These are phyloP conservation scores for Nigrospora osmanthi DNA, from an alignment of 2,329 filamentous ascomycete species.

Conservation along the genomic window DNA sequence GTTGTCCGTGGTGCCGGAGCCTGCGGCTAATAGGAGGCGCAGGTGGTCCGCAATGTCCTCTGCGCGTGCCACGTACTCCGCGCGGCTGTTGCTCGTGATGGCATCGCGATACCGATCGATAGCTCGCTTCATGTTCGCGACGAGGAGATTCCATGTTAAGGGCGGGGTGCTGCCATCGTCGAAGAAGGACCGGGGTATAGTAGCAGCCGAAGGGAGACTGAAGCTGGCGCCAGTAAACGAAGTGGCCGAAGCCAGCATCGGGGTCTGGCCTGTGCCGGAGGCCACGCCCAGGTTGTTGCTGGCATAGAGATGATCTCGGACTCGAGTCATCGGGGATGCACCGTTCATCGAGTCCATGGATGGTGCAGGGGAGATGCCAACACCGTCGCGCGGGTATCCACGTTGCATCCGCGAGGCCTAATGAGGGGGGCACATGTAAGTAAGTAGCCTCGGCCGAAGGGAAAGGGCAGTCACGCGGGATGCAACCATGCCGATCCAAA, in stretches of 20 bases:
- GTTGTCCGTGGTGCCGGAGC: conserved; percentile 95
- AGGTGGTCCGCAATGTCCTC: conserved; percentile 98
- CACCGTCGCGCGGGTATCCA: conserved; percentile 54
- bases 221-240: conserved; percentile 54
- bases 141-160: conserved; percentile 81
- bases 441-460: neutral
- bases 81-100: conserved; percentile 74
- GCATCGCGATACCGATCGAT: conserved; percentile 86
- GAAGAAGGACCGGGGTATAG: conserved; percentile 76
- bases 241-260: conserved; percentile 50
- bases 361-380: conserved; percentile 66
- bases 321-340: conserved; percentile 49
- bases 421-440: neutral
- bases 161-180: conserved; percentile 77
- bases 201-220: conserved; percentile 48
- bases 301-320: conserved; percentile 47
- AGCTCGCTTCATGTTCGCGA: conserved; percentile 87
- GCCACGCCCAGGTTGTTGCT: conserved; percentile 37
- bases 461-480: neutral
- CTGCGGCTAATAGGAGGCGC: conserved; percentile 85
- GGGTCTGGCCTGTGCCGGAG: conserved; percentile 26
- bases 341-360: conserved; percentile 88
- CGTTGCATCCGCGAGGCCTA: conserved; percentile 53
- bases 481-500: neutral
- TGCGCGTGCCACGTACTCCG: conserved; percentile 88